Evolutionary conservation across 2,329 filamentous ascomycete species (phyloP).

Genomic region (Orbilia quercus): DNA sequence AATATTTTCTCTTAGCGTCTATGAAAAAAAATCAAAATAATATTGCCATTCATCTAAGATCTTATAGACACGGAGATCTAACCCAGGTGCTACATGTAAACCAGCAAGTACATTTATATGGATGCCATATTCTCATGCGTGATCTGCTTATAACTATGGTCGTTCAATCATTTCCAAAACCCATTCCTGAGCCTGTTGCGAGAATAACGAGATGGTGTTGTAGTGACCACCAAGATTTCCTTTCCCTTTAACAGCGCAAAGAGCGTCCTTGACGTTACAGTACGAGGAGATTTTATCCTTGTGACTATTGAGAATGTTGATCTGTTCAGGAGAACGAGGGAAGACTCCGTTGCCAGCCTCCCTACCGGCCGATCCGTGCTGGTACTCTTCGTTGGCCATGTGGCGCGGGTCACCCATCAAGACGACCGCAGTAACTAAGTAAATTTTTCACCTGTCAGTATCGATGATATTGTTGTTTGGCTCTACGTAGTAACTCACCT

Average conservation of each 20-base stretch:
- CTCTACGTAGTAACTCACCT: conserved; percentile 35
- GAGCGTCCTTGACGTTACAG: conserved; percentile 42
- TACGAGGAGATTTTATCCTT: conserved; percentile 50
- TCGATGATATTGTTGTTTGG: not conserved
- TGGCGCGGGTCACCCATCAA: conserved; percentile 60
- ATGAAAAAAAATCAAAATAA: no score
- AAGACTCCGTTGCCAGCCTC: conserved; percentile 56
- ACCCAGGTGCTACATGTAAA: no score
- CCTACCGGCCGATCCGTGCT: conserved; percentile 56
- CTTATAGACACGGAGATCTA: no score
- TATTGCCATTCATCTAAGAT: no score
- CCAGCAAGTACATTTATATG: no score
- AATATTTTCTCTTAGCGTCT: no score
- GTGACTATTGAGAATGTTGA: conserved; percentile 25
- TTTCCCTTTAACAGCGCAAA: conserved; percentile 35
- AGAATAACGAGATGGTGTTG: conserved; percentile 42
- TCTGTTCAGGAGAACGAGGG: conserved; percentile 48
- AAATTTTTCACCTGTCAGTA: not conserved
- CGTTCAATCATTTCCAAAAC: conserved; percentile 51
- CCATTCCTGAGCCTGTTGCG: conserved; percentile 38
- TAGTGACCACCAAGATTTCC: conserved; percentile 49
- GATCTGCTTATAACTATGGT: not conserved
- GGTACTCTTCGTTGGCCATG: conserved; percentile 54
- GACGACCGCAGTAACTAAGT: conserved; percentile 56
- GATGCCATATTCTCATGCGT: no score